Evolutionary conservation across 2,329 filamentous ascomycete genomes (phyloP).

Genomic region (Phaeosphaeria sp.): DNA sequence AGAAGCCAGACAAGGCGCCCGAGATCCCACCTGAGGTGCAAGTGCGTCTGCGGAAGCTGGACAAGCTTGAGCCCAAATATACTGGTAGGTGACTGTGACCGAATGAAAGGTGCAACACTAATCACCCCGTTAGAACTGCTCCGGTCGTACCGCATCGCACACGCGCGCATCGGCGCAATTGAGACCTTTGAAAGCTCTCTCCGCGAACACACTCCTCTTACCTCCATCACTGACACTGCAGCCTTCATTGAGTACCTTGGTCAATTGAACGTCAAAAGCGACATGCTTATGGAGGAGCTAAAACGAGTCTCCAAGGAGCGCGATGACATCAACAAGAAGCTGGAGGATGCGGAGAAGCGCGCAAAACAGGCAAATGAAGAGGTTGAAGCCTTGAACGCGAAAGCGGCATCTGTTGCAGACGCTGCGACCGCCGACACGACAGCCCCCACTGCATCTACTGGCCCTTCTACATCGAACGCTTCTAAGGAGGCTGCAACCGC

Average conservation of each 20-base stretch:
- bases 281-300: slow-evolving; percentile 93
- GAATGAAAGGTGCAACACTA: slow-evolving; percentile 13
- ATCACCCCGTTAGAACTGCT: slow-evolving; percentile 71
- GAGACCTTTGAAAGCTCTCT: slow-evolving; percentile 92
- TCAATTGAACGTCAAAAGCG: slow-evolving; percentile 81
- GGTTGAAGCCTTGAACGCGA: slow-evolving; percentile 60
- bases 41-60: slow-evolving; percentile 80
- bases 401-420: slow-evolving; percentile 27
- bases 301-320: slow-evolving; percentile 85
- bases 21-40: slow-evolving; percentile 78
- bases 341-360: slow-evolving; percentile 71
- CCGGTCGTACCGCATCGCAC: slow-evolving; percentile 89
- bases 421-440: slow-evolving; percentile 24
- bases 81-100: slow-evolving; percentile 62
- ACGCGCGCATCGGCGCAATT: slow-evolving; percentile 83
- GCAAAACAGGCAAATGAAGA: slow-evolving; percentile 69
- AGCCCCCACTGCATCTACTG: slow-evolving; percentile 31
- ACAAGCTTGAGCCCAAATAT: slow-evolving; percentile 87
- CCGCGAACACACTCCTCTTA: slow-evolving; percentile 89
- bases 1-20: slow-evolving; percentile 38
- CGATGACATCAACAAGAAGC: slow-evolving; percentile 78
- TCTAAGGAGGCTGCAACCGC: slow-evolving; percentile 32
- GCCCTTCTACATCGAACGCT: slow-evolving; percentile 29
- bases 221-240: slow-evolving; percentile 83
- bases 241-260: slow-evolving; percentile 89